Evolutionary conservation across 768 basidiomycete species (phyloP).

Genomic region (Lactarius quietus): DNA sequence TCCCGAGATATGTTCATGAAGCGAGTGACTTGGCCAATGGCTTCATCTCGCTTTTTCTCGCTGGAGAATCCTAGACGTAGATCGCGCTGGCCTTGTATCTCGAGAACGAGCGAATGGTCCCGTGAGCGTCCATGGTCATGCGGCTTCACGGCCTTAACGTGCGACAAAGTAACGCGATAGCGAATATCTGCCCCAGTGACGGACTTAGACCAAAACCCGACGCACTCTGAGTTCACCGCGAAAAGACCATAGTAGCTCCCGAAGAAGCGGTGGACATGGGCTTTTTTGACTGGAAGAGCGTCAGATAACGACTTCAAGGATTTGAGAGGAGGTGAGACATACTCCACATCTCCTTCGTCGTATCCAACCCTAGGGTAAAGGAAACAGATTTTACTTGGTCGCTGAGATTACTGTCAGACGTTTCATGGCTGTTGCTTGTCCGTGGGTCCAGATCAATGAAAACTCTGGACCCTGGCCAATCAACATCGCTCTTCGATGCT

Average conservation of each 20-base stretch:
- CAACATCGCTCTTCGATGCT: background rate
- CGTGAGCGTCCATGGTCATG: constrained; percentile 3
- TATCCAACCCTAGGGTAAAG: constrained; percentile 18
- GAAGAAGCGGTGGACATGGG: constrained; percentile 18
- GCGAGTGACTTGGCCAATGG: constrained; percentile 13
- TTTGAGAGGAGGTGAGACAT: background rate
- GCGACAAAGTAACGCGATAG: constrained; percentile 23
- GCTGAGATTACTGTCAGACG: constrained; percentile 7
- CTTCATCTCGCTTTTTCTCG: constrained; percentile 18
- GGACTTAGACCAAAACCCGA: constrained; percentile 26
- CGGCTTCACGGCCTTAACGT: constrained; percentile 13
- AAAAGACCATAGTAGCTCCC: constrained; percentile 17
- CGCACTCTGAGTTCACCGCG: constrained; percentile 17
- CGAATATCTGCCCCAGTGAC: constrained; percentile 15
- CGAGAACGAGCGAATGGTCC: constrained; percentile 14
- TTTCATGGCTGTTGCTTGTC: background rate
- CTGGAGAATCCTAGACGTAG: constrained; percentile 17
- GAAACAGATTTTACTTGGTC: constrained; percentile 14
- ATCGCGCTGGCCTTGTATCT: constrained; percentile 18
- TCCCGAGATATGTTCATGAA: constrained; percentile 15
- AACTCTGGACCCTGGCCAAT: constrained; percentile 23
- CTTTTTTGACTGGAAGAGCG: constrained; percentile 14
- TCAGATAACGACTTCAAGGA: background rate
- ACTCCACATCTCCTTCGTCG: constrained; percentile 22
- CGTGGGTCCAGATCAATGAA: constrained; percentile 19